Evolutionary conservation across 2,329 filamentous ascomycete species (phyloP), one percentile per base, ranked within the genome.

Genomic region (Leptographium radiaticola): DNA sequence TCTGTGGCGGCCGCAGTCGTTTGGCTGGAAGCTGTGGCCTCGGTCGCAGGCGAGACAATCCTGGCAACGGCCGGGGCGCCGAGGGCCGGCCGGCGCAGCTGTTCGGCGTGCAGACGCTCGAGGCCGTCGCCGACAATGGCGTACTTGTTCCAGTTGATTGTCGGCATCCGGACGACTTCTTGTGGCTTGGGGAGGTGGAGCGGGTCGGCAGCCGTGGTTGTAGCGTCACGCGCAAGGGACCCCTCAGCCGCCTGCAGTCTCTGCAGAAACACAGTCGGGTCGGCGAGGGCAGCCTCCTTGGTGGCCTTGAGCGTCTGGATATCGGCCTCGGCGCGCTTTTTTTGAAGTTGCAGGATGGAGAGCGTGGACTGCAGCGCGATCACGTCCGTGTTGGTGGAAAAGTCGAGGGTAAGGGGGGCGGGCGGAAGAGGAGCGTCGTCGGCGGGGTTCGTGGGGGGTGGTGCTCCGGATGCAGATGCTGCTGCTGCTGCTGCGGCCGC

Each of bases 141-240:
- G 67, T 97, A 97, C 65, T 95, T 90, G 13, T 83, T 81, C 91
- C 91, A 97, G 71, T 96, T 95, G 63, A 97, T 84, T 10, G 88
- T 86, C 10, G 91, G 91, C 70, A 84, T 89, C 43, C 90, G 83
- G 31, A 94, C 84, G 1, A 97, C 73, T 60, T 86, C 86, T 67
- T 96, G 91, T 8, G 87, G 81, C 15, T 77, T 77, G 0, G 90
- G 90, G 15, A 96, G 77, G 70, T 59, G 36, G n/a, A 38, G 43
- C 4, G 54, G 54, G 51, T 5, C 25, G 25, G 3, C 25, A 25
- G 25, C 25, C 25, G 25, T 3, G 5, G 2, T 5, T 25, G 25
- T 25, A 25, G 25, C 25, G 25, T 25, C 25, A 25, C 25, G 25
- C 25, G 25, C 25, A 25, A 25, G 5, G 25, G 25, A 25, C 25